Base-by-base conservation (phyloP, 164 flowering plant species). In the Kingdonia uniflora region DNA sequence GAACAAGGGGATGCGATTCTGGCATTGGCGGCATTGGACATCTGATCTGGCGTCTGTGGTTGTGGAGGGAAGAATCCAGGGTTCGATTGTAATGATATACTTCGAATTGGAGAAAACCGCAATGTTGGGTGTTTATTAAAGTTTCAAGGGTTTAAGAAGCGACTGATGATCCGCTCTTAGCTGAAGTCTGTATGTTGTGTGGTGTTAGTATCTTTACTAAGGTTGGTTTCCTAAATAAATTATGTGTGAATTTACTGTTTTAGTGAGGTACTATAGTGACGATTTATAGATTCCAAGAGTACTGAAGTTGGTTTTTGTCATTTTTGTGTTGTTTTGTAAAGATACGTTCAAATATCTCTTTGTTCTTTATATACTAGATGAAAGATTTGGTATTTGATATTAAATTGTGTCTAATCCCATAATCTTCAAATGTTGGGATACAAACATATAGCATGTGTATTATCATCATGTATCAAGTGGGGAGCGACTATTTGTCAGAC, bases 1-100 rank as follows among this genome's bases (percentile, higher is more conserved):
- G 55, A 82, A 80, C 60, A 71, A 68, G 55, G 51, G 42, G 97
- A 82, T 56, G 85, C 80, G 39, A 0, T 82, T 8, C 48, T 80
- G 45, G 87, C 71, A 0, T 52, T 90, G 55, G 81, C 74, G 10
- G 82, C 72, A 73, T 65, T 76, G 0, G 83, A 75, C 98, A 11
- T 63, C 68, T 54, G 98, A 92, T 67, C 55, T 92, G 61, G 87
- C 82, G 22, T 65, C 80, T n/a, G 94, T 94, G 51, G 77, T 88
- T 51, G 64, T 74, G 58, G 80, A 65, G 0, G 94, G 90, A 23
- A 70, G 75, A 61, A 65, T 82, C 15, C 76, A 81, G 23, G 85
- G 74, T 1, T 54, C 74, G 57, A 79, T 92, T 15, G 77, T 92
- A 19, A 6, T 22, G 17, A 67, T 79, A 64, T 88, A 56, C 37